Evolutionary conservation across 371 early-diverging fungal species (phyloP).

Genomic region (Mycotypha africana): DNA sequence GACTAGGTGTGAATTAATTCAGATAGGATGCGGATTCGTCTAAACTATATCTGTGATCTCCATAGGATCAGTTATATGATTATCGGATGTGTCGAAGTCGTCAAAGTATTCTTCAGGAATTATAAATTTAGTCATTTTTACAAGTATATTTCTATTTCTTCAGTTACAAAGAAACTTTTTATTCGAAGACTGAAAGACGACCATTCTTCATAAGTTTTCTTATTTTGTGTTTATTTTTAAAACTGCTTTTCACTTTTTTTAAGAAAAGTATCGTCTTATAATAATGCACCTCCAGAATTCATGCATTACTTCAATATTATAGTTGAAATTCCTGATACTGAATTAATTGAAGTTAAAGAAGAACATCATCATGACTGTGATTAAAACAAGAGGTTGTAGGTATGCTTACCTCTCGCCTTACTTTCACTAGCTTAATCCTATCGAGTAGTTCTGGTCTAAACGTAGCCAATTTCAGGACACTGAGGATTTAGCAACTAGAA

Average conservation of each 20-base stretch:
- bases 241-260: conserved; percentile 13
- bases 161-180: conserved; percentile 1
- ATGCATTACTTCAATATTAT: neutral
- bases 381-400: conserved; percentile 7
- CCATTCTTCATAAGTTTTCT: neutral
- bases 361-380: conserved; percentile 10
- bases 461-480: neutral
- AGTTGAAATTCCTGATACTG: conserved; percentile 1
- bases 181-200: conserved; percentile 1
- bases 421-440: neutral
- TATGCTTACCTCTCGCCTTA: conserved; percentile 1
- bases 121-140: neutral
- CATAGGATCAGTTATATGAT: conserved; percentile 11
- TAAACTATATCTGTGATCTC: conserved; percentile 12
- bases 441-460: conserved; percentile 1
- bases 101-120: neutral
- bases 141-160: conserved; percentile 3
- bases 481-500: neutral
- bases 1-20: conserved; percentile 1
- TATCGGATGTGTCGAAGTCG: conserved; percentile 4
- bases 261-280: conserved; percentile 14
- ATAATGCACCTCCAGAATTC: conserved; percentile 5
- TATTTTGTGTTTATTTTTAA: conserved; percentile 12
- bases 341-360: conserved; percentile 13
- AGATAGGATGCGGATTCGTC: conserved; percentile 11